A percentile compares a stretch with the other conserved stretches of the same genome.
Evolutionary conservation across 2,329 filamentous ascomycete species (phyloP).

Genomic region (Talaromyces sp.): DNA sequence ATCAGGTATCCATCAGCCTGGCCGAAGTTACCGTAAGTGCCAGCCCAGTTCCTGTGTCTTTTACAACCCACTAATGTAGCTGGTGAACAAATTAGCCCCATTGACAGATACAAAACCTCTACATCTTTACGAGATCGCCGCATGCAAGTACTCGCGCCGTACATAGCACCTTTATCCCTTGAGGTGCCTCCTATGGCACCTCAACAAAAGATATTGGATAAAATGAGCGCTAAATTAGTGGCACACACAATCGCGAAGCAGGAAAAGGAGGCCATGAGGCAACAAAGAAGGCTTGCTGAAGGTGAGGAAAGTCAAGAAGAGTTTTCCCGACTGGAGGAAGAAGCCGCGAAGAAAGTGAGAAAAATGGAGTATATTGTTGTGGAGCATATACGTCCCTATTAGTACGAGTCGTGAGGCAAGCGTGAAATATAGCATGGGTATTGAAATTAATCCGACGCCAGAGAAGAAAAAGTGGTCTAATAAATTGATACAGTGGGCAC

Average conservation of each 20-base stretch:
- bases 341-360: neutral
- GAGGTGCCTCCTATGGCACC: neutral
- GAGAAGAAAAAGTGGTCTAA: no score
- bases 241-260: neutral
- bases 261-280: neutral
- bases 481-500: no score
- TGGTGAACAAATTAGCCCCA: neutral
- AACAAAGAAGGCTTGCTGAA: neutral
- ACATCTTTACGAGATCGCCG: neutral
- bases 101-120: neutral
- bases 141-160: neutral
- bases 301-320: neutral
- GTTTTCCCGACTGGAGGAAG: neutral
- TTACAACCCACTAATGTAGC: neutral
- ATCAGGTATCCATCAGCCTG: neutral
- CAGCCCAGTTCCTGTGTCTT: neutral
- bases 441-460: no score
- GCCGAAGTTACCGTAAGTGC: neutral
- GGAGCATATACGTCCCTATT: neutral
- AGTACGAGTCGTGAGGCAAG: no score
- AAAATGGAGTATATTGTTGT: slow-evolving; percentile 3
- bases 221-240: neutral
- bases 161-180: neutral
- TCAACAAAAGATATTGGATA: slow-evolving; percentile 1
- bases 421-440: no score